phyloP scores from a whole-genome alignment of 108 stramenopile genomes.

The Thalassiosira profunda region DNA sequence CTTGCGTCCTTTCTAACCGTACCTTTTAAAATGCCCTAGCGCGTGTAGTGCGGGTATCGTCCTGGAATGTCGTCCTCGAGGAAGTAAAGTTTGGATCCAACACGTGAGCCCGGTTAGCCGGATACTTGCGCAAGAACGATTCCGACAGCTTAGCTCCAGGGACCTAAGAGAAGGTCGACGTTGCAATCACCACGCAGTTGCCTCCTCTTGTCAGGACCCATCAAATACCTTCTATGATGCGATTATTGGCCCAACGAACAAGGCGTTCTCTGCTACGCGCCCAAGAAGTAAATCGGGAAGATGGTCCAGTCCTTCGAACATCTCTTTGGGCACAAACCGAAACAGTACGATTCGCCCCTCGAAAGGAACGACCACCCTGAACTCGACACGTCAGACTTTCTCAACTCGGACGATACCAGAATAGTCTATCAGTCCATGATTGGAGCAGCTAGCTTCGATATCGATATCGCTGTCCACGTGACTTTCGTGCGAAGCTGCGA shows the following conservation, averaged over 20 bases:
- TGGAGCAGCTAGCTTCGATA: not conserved
- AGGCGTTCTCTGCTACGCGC: slow-evolving; percentile 20
- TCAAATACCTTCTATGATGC: slow-evolving; percentile 40
- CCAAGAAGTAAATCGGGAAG: slow-evolving; percentile 37
- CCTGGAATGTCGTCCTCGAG: too few species aligned
- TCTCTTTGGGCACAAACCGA: slow-evolving; percentile 30
- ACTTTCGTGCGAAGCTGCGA: slow-evolving; percentile 26
- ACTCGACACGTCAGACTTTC: not conserved
- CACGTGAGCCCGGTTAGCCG: too few species aligned
- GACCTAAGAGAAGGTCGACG: too few species aligned
- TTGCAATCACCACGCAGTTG: too few species aligned
- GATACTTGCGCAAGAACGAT: too few species aligned
- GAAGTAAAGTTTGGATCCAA: too few species aligned
- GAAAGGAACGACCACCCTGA: slow-evolving; percentile 5
- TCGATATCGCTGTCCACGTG: slow-evolving; percentile 40
- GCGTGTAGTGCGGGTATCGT: too few species aligned
- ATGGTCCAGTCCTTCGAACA: slow-evolving; percentile 7
- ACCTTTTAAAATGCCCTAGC: too few species aligned
- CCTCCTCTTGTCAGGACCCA: too few species aligned
- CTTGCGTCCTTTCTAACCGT: too few species aligned
- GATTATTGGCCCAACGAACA: slow-evolving; percentile 28
- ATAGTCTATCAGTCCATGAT: slow-evolving; percentile 8
- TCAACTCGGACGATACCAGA: not conserved
- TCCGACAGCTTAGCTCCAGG: too few species aligned
- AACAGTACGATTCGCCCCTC: not conserved